These are phyloP conservation scores for Paramecium octaurelia DNA, from an alignment of 73 alveolate genomes.

Conservation along the genomic window DNA sequence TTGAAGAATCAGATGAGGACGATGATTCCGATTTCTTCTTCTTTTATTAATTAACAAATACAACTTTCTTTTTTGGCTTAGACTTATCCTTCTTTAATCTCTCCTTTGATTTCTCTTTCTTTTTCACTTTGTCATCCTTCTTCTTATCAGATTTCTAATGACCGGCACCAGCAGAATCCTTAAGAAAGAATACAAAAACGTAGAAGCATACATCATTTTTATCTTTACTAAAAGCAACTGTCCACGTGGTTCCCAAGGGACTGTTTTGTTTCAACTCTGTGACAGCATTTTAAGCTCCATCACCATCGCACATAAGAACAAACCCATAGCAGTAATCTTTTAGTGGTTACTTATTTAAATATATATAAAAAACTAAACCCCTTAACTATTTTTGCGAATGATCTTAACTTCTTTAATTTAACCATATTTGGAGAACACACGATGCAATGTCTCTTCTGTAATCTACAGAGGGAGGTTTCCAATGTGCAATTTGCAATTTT, in stretches of 20 bases:
- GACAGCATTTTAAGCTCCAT: conserved; percentile 50
- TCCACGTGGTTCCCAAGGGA: conserved; percentile 36
- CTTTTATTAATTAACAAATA: neutral
- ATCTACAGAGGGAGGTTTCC: conserved; percentile 49
- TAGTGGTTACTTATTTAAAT: conserved; percentile 32
- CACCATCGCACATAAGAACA: conserved; percentile 54
- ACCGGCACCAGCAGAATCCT: conserved; percentile 39
- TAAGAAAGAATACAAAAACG: neutral
- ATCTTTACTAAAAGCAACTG: conserved; percentile 50
- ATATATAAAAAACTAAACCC: conserved; percentile 20
- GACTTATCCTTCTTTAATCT: neutral
- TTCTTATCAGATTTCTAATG: neutral
- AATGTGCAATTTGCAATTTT: conserved; percentile 43
- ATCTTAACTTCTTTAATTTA: conserved; percentile 26
- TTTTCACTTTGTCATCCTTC: neutral
- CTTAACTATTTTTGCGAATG: conserved; percentile 51
- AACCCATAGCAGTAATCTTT: conserved; percentile 55
- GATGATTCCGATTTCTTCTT: conserved; percentile 12
- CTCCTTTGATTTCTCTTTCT: conserved; percentile 5
- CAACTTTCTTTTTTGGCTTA: neutral
- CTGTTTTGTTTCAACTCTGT: conserved; percentile 6
- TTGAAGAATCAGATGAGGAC: conserved; percentile 30
- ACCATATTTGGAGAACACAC: conserved; percentile 47
- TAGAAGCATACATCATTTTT: conserved; percentile 18
- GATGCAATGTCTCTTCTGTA: conserved; percentile 38